Percentiles rank a stretch among this genome's conserved stretches.
Evolutionary conservation across 2,329 filamentous ascomycete species (phyloP).

Genomic region (Aspergillus cejpii): DNA sequence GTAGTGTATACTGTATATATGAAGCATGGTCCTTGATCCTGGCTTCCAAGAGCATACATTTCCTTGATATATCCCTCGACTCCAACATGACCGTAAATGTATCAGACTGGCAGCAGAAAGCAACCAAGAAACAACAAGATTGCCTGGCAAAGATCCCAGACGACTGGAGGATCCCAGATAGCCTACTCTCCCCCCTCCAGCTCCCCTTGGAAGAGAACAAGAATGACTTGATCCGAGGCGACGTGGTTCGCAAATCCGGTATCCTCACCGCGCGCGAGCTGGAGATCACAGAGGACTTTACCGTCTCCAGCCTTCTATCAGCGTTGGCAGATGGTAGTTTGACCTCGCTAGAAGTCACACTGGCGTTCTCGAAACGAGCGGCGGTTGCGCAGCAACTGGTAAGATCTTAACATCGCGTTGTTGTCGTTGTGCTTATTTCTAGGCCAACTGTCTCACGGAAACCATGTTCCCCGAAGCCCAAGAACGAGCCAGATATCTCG

Average conservation of each 20-base stretch:
- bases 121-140: conserved; percentile 11
- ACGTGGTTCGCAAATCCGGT: conserved; percentile 26
- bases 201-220: conserved; percentile 12
- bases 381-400: conserved; percentile 33
- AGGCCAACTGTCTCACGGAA: conserved; percentile 27
- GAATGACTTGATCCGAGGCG: conserved; percentile 12
- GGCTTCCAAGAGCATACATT: no score
- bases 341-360: conserved; percentile 39
- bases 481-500: conserved; percentile 22
- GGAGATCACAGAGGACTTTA: conserved; percentile 43
- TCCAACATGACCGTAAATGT: no score
- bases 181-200: conserved; percentile 7
- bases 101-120: conserved; percentile 11
- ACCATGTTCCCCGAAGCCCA: conserved; percentile 23
- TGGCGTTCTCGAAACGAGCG: conserved; percentile 42
- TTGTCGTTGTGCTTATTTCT: no score
- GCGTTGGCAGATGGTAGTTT: conserved; percentile 23
- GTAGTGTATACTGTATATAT: no score
- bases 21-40: no score
- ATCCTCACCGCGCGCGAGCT: conserved; percentile 45
- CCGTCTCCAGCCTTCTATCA: conserved; percentile 27
- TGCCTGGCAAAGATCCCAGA: conserved; percentile 13
- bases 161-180: conserved; percentile 13
- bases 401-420: no score
- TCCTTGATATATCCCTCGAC: no score